phyloP scores from a whole-genome alignment of 2,329 filamentous ascomycete genomes.

The Colletotrichum abscissum region DNA sequence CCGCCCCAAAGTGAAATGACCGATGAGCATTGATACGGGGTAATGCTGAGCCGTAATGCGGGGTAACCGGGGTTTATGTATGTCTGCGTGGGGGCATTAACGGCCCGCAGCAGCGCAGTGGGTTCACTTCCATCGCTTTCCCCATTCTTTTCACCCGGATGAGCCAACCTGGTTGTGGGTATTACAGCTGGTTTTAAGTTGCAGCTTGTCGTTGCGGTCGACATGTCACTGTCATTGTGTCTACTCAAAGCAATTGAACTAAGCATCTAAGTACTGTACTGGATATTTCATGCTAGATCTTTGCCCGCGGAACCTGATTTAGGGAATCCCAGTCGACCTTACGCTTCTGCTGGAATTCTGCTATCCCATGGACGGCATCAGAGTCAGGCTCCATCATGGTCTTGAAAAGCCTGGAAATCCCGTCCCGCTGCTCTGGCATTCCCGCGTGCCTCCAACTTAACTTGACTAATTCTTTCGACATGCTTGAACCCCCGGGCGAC shows the following conservation, averaged over 20 bases:
- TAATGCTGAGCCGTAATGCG: neutral
- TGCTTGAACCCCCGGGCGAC: neutral
- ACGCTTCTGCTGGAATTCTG: neutral
- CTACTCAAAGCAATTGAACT: no score
- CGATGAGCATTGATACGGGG: neutral
- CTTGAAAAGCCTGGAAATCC: neutral
- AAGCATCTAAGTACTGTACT: no score
- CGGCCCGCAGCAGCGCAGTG: neutral
- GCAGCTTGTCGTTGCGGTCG: no score
- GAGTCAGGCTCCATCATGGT: neutral
- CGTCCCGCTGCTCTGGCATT: neutral
- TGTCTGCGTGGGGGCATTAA: neutral
- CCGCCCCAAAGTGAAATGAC: neutral
- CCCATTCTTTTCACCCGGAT: neutral
- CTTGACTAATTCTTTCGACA: neutral
- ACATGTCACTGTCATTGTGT: no score
- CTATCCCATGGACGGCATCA: neutral
- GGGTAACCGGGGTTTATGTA: neutral
- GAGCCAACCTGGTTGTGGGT: no score
- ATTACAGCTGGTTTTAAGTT: no score
- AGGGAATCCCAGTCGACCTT: neutral
- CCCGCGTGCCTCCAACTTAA: neutral
- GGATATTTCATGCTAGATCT: neutral
- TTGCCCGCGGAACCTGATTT: neutral
- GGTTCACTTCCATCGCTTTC: neutral